Conservation (phyloP, 768 basidiomycete species). For the Phlebiopsis flavidoalba region DNA sequence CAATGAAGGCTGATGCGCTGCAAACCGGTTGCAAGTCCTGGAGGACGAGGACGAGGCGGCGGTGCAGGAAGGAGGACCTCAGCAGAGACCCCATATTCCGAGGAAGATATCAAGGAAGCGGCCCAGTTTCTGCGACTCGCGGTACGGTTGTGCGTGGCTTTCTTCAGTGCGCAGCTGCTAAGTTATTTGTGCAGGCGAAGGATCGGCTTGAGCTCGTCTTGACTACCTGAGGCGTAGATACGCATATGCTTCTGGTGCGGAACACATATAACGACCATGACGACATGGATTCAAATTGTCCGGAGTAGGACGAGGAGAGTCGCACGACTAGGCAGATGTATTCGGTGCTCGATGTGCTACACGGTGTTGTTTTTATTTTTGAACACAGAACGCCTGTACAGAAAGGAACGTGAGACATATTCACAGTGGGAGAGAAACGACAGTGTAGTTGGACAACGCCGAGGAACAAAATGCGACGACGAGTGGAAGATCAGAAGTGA, state of each 20-base stretch:
- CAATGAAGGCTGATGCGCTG: constrained; percentile 73
- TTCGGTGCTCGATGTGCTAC: neutral
- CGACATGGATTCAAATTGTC: constrained; percentile 63
- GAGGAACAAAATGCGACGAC: neutral
- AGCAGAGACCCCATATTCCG: constrained; percentile 35
- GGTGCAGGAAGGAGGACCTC: constrained; percentile 7
- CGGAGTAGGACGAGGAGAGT: constrained; percentile 72
- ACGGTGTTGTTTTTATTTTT: neutral
- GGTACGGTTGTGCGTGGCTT: constrained; percentile 31
- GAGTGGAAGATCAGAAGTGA: neutral
- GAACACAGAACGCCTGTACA: constrained; percentile 2
- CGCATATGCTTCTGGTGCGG: constrained; percentile 87
- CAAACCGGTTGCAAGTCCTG: constrained; percentile 38
- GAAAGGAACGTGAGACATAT: neutral
- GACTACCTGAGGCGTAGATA: constrained; percentile 69
- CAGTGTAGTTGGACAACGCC: constrained; percentile 3
- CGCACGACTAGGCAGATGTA: constrained; percentile 56
- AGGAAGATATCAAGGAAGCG: constrained; percentile 62
- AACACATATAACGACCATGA: constrained; percentile 58
- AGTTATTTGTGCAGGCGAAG: constrained; percentile 45
- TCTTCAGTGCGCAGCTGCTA: neutral
- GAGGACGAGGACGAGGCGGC: constrained; percentile 25
- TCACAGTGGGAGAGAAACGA: constrained; percentile 2
- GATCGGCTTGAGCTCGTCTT: constrained; percentile 65
- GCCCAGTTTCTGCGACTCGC: constrained; percentile 61